Evolutionary conservation across 2,329 filamentous ascomycete species (phyloP), one percentile per base, ranked within the genome.

Genomic region (Fusarium sp.): DNA sequence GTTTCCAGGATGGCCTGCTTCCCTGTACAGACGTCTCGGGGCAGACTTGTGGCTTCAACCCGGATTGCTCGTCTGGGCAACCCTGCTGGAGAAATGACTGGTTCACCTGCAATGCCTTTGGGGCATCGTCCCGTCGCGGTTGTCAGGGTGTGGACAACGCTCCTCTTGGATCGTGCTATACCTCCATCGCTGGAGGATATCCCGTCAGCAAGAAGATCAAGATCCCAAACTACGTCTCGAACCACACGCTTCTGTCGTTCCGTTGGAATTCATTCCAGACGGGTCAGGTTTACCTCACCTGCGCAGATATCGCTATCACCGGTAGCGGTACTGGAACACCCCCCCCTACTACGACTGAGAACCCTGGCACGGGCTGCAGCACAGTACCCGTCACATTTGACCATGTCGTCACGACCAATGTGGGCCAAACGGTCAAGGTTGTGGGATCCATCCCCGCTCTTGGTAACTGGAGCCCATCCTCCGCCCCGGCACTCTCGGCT

Each of bases 201-300:
- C 86, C 85, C 0, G 86, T 89, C 20, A 85, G 84, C 31, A 88
- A 88, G 81, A 84, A 85, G 80, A 83, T 88, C 78, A 83, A 83
- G 77, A 82, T 88, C 38, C 86, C 87, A 2, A 80, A 87, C 36
- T 87, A 85, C 74, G 72, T 78, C 6, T 86, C 86, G 0, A 81
- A 84, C 59, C 87, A 89, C 74, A 89, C 87, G 0, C 79, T 89
- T 35, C 81, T 89, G 0, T 86, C 85, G 0, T 86, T 87, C 76
- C 84, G 85, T 63, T 89, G 87, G 87, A 89, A 89, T 79, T 87
- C 86, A 5, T 88, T 84, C 79, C 86, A 89, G 79, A 89, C 87
- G 0, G 81, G 82, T 1, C 87, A 89, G 79, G 82, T 89, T 18
- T 89, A 89, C 77, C 81, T 89, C 2, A 84, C 82, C 9, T 89